phyloP scores from a whole-genome alignment of 1,139 yeast genomes.

The Yamadazyma sp. region DNA sequence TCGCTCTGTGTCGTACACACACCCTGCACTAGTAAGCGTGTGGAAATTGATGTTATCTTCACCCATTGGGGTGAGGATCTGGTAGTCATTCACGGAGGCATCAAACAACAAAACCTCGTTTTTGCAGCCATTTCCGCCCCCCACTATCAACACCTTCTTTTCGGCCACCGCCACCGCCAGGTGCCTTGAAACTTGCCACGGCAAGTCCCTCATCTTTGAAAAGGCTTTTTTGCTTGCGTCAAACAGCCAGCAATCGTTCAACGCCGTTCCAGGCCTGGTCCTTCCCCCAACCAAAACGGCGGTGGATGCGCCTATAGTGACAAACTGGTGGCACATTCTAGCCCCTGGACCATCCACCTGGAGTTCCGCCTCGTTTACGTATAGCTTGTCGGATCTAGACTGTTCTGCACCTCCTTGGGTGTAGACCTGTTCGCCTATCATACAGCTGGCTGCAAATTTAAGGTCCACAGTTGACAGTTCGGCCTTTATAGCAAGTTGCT shows the following conservation, averaged over 20 bases:
- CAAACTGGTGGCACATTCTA: conserved; percentile 63
- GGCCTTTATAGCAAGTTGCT: not conserved
- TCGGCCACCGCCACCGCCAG: conserved; percentile 34
- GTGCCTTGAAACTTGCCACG: conserved; percentile 56
- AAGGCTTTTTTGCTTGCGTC: conserved; percentile 22
- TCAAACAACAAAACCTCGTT: conserved; percentile 22
- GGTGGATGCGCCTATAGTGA: conserved; percentile 26
- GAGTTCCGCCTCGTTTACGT: conserved; percentile 10
- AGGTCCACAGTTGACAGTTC: conserved; percentile 24
- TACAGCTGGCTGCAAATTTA: conserved; percentile 49
- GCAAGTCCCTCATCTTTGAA: conserved; percentile 37
- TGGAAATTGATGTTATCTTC: not conserved
- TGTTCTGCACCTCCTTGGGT: conserved; percentile 60
- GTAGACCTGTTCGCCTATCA: conserved; percentile 24
- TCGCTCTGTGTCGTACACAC: conserved; percentile 2
- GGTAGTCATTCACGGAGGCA: conserved; percentile 13
- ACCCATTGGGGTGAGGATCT: not conserved
- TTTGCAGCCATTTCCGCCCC: conserved; percentile 37
- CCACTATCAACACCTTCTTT: conserved; percentile 48
- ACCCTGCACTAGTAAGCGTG: conserved; percentile 28
- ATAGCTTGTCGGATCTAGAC: conserved; percentile 30
- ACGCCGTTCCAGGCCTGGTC: conserved; percentile 52
- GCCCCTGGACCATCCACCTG: conserved; percentile 26
- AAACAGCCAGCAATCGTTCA: conserved; percentile 32
- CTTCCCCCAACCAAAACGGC: conserved; percentile 68